Base-by-base conservation (phyloP, 768 basidiomycete species). In the Mrakia frigida region DNA sequence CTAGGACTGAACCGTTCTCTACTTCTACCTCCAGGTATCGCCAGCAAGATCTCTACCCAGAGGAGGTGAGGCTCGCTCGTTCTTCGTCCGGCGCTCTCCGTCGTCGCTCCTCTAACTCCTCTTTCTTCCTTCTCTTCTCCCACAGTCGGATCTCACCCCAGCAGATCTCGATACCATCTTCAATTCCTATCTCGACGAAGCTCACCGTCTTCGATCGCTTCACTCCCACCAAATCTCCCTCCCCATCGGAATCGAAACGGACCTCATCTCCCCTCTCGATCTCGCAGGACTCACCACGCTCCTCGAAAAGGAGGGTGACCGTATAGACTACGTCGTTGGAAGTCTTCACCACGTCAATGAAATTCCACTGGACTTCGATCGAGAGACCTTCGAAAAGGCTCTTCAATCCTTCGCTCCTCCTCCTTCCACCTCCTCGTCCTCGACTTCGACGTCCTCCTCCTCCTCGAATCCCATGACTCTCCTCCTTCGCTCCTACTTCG, bases 351-450 rank as follows among this genome's bases (percentile, higher is more conserved):
- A 98, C 80, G 93, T 94, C 82, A 88, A 90, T 81, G 86, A 85
- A 31, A 87, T 92, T 56, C 93, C 95, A 11, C 96, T 99, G 84
- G 97, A 99, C 84, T 94, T 98, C 80, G 93, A 97, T 84, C 80
- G 86, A 53, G 79, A 84, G 35, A 93, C 90, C 13, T 96, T 88
- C 86, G 84, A 88, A 74, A 85, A 82, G 68, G 89, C 90, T 10
- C 81, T 96, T 75, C 14, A 16, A 2, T 50, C 46, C 18, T 50
- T 50, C 46, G 82, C 53, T 23, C 56, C 78, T 6, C 56, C n/a
- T n/a, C n/a, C n/a, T n/a, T n/a, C n/a, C n/a, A n/a, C 41, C 33
- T 79, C 79, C 31, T 79, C 79, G 60, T 79, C 56, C 80, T 52
- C 75, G 81, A 78, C n/a, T 70, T 75, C 80, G 81, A 73, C 81